Evolutionary conservation across 257 asterid genomes (phyloP), one percentile per base, ranked within the genome.

Genomic region (Euphrasia confusa): DNA sequence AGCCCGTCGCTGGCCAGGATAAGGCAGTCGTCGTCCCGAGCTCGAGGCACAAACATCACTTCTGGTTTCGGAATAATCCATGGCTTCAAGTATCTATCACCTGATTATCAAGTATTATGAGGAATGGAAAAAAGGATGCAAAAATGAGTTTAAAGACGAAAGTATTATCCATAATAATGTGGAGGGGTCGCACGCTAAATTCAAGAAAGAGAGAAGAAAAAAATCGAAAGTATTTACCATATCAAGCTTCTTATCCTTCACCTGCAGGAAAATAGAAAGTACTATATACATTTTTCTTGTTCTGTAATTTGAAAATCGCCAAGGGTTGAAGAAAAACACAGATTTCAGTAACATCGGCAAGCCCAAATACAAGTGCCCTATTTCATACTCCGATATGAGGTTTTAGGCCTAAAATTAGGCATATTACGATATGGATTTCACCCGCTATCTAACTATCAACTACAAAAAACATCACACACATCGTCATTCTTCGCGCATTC

Each of bases 81-180:
- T 1, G 98, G 98, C 63, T 86, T 91, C 75, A 91, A 65, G 65
- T 91, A 90, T 75, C 95, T 81, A 63, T 91, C 98, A 42, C 98
- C 98, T 54, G 60, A 3, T 30, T 30, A 15, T 49, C 7, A 49
- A n/a, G 27, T 17, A 49, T 3, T 30, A 30, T 30, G 4, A 30
- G 33, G 33, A n/a, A 5, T 3, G 24, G 26, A 2, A 15, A 2
- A 15, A 14, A 9, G 17, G 26, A 49, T 49, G 26, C n/a, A 6
- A 49, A 15, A 4, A n/a, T 49, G 55, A 49, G 27, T 17, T n/a
- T 2, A n/a, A n/a, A 26, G 24, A 21, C 26, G 1, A n/a, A 15
- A n/a, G 33, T 49, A 49, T 49, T 4, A 15, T 49, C n/a, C 5
- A 10, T 45, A 10, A 49, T 49, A n/a, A n/a, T 0, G 53, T 47